Conservation (phyloP, 805 yeast genomes). For the Pichia manshurica region DNA sequence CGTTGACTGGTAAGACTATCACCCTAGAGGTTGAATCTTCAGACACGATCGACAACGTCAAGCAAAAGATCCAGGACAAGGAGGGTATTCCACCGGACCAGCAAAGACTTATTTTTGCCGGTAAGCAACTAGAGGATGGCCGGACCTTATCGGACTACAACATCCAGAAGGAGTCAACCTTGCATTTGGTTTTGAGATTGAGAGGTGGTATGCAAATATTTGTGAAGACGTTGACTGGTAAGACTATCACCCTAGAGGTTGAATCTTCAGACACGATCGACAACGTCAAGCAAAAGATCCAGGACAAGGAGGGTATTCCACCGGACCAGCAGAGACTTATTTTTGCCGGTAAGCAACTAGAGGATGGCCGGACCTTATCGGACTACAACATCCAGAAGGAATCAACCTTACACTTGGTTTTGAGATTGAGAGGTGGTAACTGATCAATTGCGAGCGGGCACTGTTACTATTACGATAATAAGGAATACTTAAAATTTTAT, state of each 20-base stretch:
- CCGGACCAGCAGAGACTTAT: constrained; percentile 97
- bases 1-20: too few relatives aligned
- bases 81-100: too few relatives aligned
- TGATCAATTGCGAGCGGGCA: background rate
- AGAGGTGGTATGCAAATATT: constrained; percentile 76
- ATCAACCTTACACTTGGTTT: constrained; percentile 91
- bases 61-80: too few relatives aligned
- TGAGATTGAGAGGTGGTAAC: constrained; percentile 94
- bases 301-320: constrained; percentile 97
- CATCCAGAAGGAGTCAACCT: too few relatives aligned
- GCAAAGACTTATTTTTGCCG: too few relatives aligned
- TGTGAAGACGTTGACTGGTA: constrained; percentile 55
- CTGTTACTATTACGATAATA: background rate
- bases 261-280: constrained; percentile 97
- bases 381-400: constrained; percentile 99
- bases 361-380: constrained; percentile 91
- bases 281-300: constrained; percentile 93
- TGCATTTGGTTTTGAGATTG: too few relatives aligned
- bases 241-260: constrained; percentile 83
- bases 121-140: too few relatives aligned
- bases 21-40: too few relatives aligned
- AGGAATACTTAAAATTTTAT: background rate
- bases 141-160: too few relatives aligned
- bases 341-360: constrained; percentile 97
- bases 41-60: too few relatives aligned